Conservation (phyloP, 164 flowering plant species). For the Malania oleifera region DNA sequence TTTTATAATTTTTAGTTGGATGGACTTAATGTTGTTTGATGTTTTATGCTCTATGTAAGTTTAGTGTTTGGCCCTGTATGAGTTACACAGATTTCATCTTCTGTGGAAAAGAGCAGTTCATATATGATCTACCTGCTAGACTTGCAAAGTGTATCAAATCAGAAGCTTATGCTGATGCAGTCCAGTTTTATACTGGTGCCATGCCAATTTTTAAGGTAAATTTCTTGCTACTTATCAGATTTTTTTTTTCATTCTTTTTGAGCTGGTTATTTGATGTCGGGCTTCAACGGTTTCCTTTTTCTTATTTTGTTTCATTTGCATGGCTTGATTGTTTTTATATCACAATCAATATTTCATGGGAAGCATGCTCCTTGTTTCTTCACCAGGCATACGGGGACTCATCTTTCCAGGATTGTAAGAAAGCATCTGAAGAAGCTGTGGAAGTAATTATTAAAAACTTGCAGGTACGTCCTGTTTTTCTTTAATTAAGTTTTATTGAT, state of each 20-base stretch:
- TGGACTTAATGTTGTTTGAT: constrained; percentile 4
- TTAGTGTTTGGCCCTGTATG: constrained; percentile 21
- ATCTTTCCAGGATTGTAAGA: constrained; percentile 90
- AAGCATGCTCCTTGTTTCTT: constrained; percentile 9
- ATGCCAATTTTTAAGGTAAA: constrained; percentile 92
- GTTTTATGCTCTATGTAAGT: constrained; percentile 12
- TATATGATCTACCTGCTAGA: constrained; percentile 90
- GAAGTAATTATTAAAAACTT: constrained; percentile 53
- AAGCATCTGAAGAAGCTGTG: constrained; percentile 89
- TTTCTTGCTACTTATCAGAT: too few relatives aligned
- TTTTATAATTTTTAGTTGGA: not conserved
- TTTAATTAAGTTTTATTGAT: too few relatives aligned
- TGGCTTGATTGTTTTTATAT: not conserved
- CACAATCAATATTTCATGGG: not conserved
- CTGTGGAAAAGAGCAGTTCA: constrained; percentile 77
- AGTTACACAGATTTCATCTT: constrained; percentile 37
- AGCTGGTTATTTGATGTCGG: too few relatives aligned
- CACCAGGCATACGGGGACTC: constrained; percentile 89
- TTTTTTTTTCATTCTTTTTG: constrained; percentile 4
- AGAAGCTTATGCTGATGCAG: constrained; percentile 96
- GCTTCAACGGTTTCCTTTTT: not conserved
- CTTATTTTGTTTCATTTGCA: not conserved
- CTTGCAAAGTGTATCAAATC: constrained; percentile 88
- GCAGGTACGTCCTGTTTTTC: constrained; percentile 42
- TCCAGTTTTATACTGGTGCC: constrained; percentile 85